These are phyloP conservation scores for Pythium aphanidermatum DNA, from an alignment of 352 stramenopile genomes.

Conservation along the genomic window DNA sequence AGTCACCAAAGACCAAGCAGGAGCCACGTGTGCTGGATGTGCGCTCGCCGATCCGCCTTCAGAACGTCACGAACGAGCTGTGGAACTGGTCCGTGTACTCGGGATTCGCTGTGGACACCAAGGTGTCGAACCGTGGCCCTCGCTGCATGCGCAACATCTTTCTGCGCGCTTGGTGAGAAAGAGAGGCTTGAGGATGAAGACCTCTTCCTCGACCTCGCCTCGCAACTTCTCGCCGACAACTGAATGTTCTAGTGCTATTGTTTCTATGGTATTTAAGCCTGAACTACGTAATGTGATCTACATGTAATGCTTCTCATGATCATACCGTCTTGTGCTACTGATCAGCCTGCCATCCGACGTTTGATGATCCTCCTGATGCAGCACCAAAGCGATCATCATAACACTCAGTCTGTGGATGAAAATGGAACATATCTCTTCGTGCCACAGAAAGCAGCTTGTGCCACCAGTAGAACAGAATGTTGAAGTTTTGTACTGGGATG, in stretches of 20 bases:
- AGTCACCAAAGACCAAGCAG: constrained; percentile 10
- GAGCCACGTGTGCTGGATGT: constrained; percentile 4
- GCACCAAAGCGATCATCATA: too few species aligned
- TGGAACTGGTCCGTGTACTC: constrained; percentile 33
- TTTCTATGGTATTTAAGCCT: not conserved
- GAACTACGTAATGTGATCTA: not conserved
- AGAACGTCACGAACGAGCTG: constrained; percentile 25
- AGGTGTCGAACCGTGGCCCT: constrained; percentile 13
- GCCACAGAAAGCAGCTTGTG: too few species aligned
- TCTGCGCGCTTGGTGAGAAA: constrained; percentile 5
- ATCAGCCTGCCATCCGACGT: too few species aligned
- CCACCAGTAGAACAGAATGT: too few species aligned
- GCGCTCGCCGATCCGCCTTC: constrained; percentile 17
- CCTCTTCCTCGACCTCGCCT: constrained; percentile 7
- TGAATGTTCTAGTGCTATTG: not conserved
- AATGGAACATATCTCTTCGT: too few species aligned
- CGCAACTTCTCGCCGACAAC: constrained; percentile 14
- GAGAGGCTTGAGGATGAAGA: constrained; percentile 15
- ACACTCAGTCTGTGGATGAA: too few species aligned
- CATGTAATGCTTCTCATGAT: too few species aligned
- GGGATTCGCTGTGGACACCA: constrained; percentile 18
- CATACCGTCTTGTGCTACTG: too few species aligned
- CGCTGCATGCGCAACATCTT: constrained; percentile 21
- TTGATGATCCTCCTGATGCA: too few species aligned
- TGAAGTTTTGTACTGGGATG: too few species aligned